Evolutionary conservation across 768 basidiomycete genomes (phyloP).

Genomic region (Boletus subcaerulescens): DNA sequence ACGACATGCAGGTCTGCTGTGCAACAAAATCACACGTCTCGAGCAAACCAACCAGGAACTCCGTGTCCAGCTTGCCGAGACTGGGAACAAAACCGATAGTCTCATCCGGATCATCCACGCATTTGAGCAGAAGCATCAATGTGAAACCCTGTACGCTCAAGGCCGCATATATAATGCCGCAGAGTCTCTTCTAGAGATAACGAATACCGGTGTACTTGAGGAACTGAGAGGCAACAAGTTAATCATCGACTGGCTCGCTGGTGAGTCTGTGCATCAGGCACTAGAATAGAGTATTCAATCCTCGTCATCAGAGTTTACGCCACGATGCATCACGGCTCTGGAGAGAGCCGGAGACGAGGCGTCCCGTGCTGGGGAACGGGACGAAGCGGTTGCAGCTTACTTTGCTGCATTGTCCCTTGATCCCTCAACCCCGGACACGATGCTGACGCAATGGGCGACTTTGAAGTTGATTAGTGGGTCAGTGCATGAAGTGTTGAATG

Average conservation of each 20-base stretch:
- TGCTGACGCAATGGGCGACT: constrained; percentile 1
- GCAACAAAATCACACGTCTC: no score
- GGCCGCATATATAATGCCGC: not conserved
- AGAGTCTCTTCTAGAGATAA: not conserved
- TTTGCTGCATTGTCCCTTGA: not conserved
- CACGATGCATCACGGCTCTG: not conserved
- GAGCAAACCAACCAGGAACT: not conserved
- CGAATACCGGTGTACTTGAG: not conserved
- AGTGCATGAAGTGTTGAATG: not conserved
- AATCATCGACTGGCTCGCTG: constrained; percentile 1
- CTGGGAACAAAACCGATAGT: not conserved
- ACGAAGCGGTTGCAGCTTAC: not conserved
- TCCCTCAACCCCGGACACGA: not conserved
- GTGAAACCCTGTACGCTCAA: constrained; percentile 1
- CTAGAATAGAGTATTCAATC: not conserved
- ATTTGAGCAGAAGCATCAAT: constrained; percentile 4
- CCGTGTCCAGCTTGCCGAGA: not conserved
- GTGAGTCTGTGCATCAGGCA: not conserved
- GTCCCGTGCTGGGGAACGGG: not conserved
- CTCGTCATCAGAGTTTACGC: not conserved
- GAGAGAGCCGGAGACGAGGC: not conserved
- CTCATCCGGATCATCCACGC: not conserved
- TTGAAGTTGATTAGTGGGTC: not conserved
- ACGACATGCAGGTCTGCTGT: no score
- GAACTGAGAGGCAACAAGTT: not conserved